Conservation (phyloP, 2,329 filamentous ascomycete species). For the Myotisia sp. region DNA sequence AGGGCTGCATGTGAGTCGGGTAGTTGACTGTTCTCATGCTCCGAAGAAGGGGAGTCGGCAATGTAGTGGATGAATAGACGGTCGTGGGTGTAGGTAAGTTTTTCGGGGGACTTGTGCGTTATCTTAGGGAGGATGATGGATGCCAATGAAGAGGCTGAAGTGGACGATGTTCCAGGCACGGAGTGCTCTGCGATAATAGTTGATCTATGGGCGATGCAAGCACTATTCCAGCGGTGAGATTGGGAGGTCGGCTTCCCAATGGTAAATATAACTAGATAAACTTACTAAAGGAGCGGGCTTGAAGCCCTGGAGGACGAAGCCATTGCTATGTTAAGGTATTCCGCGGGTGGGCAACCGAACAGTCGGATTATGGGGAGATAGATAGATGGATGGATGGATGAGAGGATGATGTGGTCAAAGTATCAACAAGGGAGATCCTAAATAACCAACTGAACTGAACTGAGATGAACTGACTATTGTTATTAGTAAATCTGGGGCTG, state of each 20-base stretch:
- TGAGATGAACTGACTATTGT: too few species aligned
- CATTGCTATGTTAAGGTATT: conserved; percentile 2
- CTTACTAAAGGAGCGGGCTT: conserved; percentile 61
- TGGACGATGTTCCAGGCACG: conserved; percentile 65
- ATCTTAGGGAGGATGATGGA: conserved; percentile 94
- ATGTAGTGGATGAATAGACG: conserved; percentile 92
- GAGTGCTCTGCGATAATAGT: conserved; percentile 93
- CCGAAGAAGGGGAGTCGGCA: conserved; percentile 53
- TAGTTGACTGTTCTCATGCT: conserved; percentile 24
- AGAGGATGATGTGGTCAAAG: neutral
- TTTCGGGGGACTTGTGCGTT: conserved; percentile 62
- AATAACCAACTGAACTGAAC: too few species aligned
- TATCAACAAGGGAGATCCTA: too few species aligned
- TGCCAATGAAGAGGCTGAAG: conserved; percentile 76
- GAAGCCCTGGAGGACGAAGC: conserved; percentile 20
- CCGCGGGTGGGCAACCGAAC: neutral
- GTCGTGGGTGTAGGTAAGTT: conserved; percentile 88
- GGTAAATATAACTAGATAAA: conserved; percentile 9
- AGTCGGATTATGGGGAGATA: neutral
- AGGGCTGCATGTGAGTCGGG: conserved; percentile 58
- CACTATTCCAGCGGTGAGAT: conserved; percentile 50
- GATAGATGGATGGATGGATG: neutral
- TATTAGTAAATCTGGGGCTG: too few species aligned
- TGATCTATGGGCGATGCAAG: conserved; percentile 84
- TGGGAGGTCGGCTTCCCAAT: neutral